Percentiles rank a stretch among this genome's conserved stretches.
phyloP scores from a whole-genome alignment of 2,329 filamentous ascomycete genomes.

The Phyllosticta ampelicida region DNA sequence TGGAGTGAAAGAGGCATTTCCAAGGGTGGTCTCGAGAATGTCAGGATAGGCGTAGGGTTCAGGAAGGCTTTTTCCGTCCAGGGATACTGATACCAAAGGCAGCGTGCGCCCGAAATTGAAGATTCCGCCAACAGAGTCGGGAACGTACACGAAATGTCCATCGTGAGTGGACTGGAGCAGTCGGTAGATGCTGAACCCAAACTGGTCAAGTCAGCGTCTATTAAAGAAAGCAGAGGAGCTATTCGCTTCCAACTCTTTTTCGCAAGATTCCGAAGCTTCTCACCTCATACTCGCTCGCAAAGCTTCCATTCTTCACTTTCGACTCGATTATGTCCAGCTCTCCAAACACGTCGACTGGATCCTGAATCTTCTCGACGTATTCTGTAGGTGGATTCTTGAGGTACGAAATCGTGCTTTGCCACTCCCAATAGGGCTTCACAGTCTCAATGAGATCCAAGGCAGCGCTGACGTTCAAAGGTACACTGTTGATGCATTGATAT shows the following conservation, averaged over 20 bases:
- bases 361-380: slow-evolving; percentile 36
- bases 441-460: slow-evolving; percentile 29
- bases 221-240: too few species aligned
- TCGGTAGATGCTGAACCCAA: slow-evolving; percentile 42
- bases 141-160: slow-evolving; percentile 50
- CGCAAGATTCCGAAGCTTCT: too few species aligned
- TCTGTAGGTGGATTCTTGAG: slow-evolving; percentile 36
- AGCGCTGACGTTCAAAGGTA: slow-evolving; percentile 34
- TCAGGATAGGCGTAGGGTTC: slow-evolving; percentile 45
- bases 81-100: slow-evolving; percentile 49
- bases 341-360: slow-evolving; percentile 32
- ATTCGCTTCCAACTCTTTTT: too few species aligned
- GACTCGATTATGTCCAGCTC: slow-evolving; percentile 30
- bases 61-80: slow-evolving; percentile 48
- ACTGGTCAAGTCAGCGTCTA: slow-evolving; percentile 13
- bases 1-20: slow-evolving; percentile 35
- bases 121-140: slow-evolving; percentile 40
- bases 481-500: slow-evolving; percentile 34
- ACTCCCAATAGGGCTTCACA: slow-evolving; percentile 34
- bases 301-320: slow-evolving; percentile 26
- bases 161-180: slow-evolving; percentile 50
- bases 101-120: slow-evolving; percentile 41
- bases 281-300: slow-evolving; percentile 30
- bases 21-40: slow-evolving; percentile 33
- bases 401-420: slow-evolving; percentile 36